A percentile compares a stretch with the other conserved stretches of the same genome.
These are phyloP conservation scores for Hypoxylon crocopeplum DNA, from an alignment of 495 filamentous ascomycete species.

Conservation along the genomic window DNA sequence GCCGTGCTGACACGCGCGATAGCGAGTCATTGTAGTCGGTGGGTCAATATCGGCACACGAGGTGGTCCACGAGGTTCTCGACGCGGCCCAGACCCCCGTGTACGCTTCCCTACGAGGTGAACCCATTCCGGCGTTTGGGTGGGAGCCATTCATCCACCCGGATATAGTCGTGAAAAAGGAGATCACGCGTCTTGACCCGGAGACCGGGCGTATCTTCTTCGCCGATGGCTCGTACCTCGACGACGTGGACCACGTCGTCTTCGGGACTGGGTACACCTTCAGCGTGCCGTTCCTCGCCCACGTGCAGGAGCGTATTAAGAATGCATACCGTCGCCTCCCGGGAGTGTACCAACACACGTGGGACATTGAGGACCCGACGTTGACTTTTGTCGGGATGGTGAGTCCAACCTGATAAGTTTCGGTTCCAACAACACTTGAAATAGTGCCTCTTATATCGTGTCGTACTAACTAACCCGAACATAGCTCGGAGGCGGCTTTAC, in stretches of 20 bases:
- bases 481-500: constrained; percentile 62
- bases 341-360: constrained; percentile 66
- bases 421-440: too few relatives aligned
- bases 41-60: constrained; percentile 45
- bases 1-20: constrained; percentile 1
- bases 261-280: constrained; percentile 66
- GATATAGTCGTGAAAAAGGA: constrained; percentile 55
- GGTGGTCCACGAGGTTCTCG: constrained; percentile 44
- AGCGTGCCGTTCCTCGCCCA: constrained; percentile 61
- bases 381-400: constrained; percentile 49
- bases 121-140: constrained; percentile 44
- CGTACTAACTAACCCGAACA: constrained; percentile 2
- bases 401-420: too few relatives aligned
- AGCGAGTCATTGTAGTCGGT: constrained; percentile 44
- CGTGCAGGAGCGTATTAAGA: constrained; percentile 57
- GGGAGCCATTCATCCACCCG: constrained; percentile 58
- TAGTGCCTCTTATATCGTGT: too few relatives aligned
- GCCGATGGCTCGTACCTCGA: constrained; percentile 57
- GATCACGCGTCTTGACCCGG: constrained; percentile 42
- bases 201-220: constrained; percentile 53
- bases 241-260: constrained; percentile 63
- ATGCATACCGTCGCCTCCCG: constrained; percentile 52
- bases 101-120: constrained; percentile 39
- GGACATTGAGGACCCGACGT: constrained; percentile 53
- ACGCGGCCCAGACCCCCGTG: constrained; percentile 37